phyloP scores from a whole-genome alignment of 495 filamentous ascomycete species.

The Glonium stellatum region DNA sequence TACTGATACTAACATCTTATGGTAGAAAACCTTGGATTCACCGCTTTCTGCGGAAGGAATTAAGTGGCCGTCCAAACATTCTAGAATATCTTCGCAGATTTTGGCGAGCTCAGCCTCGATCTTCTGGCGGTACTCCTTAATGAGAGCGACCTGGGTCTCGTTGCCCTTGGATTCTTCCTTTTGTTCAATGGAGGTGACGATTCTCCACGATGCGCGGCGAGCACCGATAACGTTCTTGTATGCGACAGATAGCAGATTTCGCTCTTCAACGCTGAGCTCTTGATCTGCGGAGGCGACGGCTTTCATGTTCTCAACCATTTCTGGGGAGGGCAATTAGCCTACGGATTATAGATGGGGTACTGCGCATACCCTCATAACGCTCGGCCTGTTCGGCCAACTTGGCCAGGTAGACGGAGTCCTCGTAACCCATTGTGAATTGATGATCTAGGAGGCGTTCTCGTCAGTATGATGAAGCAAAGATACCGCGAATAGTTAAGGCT shows the following conservation, averaged over 20 bases:
- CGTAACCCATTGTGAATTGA: constrained; percentile 83
- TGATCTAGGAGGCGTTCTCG: constrained; percentile 4
- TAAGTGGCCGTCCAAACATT: constrained; percentile 91
- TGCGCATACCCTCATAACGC: constrained; percentile 91
- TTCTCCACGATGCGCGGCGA: constrained; percentile 97
- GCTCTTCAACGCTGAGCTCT: constrained; percentile 97
- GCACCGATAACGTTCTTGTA: constrained; percentile 99
- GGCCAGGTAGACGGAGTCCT: constrained; percentile 98
- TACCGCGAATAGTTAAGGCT: background rate
- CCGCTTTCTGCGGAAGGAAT: constrained; percentile 94
- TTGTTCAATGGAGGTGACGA: constrained; percentile 99
- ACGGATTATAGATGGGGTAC: background rate
- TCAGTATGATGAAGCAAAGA: background rate
- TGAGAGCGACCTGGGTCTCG: constrained; percentile 80
- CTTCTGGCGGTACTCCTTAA: constrained; percentile 99
- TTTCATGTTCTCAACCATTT: constrained; percentile 99
- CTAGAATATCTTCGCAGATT: constrained; percentile 98
- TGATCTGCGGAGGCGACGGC: constrained; percentile 92
- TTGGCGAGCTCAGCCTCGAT: constrained; percentile 97
- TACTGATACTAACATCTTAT: constrained; percentile 92
- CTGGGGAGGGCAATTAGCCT: constrained; percentile 41
- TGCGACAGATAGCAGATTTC: constrained; percentile 95
- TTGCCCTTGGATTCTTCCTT: constrained; percentile 99
- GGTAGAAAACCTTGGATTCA: constrained; percentile 99
- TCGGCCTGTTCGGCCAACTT: constrained; percentile 99